Conservation (phyloP, 805 yeast genomes). For the Saccharomycopsis guyanensis region DNA sequence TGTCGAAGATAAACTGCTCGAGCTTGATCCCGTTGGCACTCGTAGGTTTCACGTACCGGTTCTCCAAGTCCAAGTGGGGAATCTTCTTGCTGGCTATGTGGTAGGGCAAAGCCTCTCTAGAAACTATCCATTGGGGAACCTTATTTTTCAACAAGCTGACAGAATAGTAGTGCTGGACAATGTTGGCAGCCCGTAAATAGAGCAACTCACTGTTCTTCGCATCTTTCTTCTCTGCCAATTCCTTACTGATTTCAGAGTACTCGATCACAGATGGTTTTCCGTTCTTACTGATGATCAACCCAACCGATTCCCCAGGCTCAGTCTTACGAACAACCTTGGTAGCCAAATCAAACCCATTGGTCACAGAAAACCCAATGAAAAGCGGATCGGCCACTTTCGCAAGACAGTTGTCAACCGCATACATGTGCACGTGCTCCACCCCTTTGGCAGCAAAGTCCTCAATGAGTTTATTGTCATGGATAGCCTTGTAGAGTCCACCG, state of each 20-base stretch:
- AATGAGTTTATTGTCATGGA: slow-evolving; percentile 53
- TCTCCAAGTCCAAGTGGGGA: slow-evolving; percentile 43
- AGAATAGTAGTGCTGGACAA: slow-evolving; percentile 93
- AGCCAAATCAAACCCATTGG: slow-evolving; percentile 62
- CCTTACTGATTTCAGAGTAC: slow-evolving; percentile 79
- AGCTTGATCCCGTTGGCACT: slow-evolving; percentile 86
- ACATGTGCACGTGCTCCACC: slow-evolving; percentile 87
- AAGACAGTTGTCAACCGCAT: slow-evolving; percentile 90
- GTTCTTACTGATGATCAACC: slow-evolving; percentile 63
- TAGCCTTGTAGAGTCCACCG: slow-evolving; percentile 91
- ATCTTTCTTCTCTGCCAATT: slow-evolving; percentile 61
- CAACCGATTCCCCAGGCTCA: slow-evolving; percentile 82
- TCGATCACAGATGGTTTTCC: slow-evolving; percentile 84
- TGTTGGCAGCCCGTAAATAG: slow-evolving; percentile 86
- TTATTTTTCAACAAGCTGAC: slow-evolving; percentile 56
- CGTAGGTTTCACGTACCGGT: slow-evolving; percentile 49
- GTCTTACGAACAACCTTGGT: slow-evolving; percentile 94
- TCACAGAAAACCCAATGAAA: slow-evolving; percentile 72
- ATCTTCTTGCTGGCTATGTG: slow-evolving; percentile 93
- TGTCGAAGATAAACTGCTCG: slow-evolving; percentile 96
- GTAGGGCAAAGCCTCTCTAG: slow-evolving; percentile 69
- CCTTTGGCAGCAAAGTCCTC: slow-evolving; percentile 61
- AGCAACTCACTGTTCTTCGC: slow-evolving; percentile 47
- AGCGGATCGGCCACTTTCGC: slow-evolving; percentile 92
- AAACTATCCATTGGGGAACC: slow-evolving; percentile 64